A percentile compares a stretch with the other conserved stretches of the same genome.
Evolutionary conservation across 352 stramenopile species (phyloP).

Genomic region (Globisporangium perplexum): DNA sequence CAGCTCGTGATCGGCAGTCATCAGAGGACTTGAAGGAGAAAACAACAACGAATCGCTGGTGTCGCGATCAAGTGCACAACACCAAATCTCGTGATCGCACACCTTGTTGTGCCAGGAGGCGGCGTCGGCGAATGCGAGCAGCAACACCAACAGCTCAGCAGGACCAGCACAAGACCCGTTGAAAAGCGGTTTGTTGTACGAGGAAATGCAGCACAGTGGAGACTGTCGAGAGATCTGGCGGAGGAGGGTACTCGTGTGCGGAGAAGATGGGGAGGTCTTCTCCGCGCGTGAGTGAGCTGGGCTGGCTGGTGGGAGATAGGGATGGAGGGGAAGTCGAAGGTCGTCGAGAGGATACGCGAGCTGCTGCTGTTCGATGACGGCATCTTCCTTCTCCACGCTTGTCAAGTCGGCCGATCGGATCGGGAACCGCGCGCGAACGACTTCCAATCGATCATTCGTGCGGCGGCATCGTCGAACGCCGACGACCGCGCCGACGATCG

Average conservation of each 20-base stretch:
- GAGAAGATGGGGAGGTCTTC: neutral
- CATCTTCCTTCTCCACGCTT: neutral
- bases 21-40: too few relatives aligned
- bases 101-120: too few relatives aligned
- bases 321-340: too few relatives aligned
- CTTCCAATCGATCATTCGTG: slow-evolving; percentile 5
- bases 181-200: neutral
- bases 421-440: neutral
- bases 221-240: too few relatives aligned
- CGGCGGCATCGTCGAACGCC: neutral
- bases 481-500: neutral
- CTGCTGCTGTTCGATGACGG: neutral
- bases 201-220: neutral
- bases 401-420: neutral
- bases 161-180: too few relatives aligned
- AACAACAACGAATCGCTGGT: too few relatives aligned
- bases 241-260: neutral
- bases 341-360: neutral
- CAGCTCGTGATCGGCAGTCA: too few relatives aligned
- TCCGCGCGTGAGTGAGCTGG: neutral
- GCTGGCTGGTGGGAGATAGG: neutral
- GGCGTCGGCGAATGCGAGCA: too few relatives aligned
- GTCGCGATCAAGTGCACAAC: too few relatives aligned
- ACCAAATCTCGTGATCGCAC: too few relatives aligned
- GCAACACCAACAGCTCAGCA: too few relatives aligned